A percentile compares a stretch with the other conserved stretches of the same genome.
These are phyloP conservation scores for Taxillus chinensis DNA, from an alignment of 164 flowering plant genomes.

Conservation along the genomic window DNA sequence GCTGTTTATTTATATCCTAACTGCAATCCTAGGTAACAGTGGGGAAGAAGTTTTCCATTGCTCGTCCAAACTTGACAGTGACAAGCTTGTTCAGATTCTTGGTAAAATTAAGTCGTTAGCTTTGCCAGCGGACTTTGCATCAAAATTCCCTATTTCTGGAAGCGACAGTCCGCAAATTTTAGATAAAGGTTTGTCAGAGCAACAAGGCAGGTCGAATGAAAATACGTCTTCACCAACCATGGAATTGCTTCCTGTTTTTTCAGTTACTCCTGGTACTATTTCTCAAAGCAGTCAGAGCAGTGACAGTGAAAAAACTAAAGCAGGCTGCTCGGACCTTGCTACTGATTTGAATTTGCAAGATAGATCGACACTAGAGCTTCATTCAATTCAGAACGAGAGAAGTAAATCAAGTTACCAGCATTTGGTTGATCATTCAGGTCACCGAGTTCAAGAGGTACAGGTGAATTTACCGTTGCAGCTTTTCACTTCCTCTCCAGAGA, in stretches of 20 bases:
- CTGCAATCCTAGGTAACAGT: conserved; percentile 9
- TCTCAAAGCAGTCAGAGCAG: conserved; percentile 31
- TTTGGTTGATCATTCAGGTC: conserved; percentile 47
- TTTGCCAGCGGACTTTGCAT: conserved; percentile 31
- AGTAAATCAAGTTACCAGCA: conserved; percentile 45
- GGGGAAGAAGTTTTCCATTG: conserved; percentile 21
- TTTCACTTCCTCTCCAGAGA: conserved; percentile 61
- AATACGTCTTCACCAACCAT: conserved; percentile 37
- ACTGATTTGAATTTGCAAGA: conserved; percentile 19
- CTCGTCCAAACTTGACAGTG: conserved; percentile 35
- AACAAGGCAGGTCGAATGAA: conserved; percentile 24
- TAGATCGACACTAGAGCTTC: conserved; percentile 21
- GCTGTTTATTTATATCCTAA: no score
- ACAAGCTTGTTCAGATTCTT: conserved; percentile 65
- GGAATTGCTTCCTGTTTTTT: conserved; percentile 61
- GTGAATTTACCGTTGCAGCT: conserved; percentile 58
- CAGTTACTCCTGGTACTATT: conserved; percentile 40
- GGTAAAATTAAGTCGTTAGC: conserved; percentile 57
- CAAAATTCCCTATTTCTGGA: conserved; percentile 32
- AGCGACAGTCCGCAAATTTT: conserved; percentile 19
- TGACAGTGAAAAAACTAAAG: conserved; percentile 39
- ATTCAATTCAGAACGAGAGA: conserved; percentile 39
- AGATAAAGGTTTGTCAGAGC: conserved; percentile 23
- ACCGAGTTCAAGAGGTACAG: conserved; percentile 32
- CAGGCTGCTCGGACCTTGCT: conserved; percentile 23